Evolutionary conservation across 305 asterid species (phyloP).

Genomic region (Fraxinus albicans): DNA sequence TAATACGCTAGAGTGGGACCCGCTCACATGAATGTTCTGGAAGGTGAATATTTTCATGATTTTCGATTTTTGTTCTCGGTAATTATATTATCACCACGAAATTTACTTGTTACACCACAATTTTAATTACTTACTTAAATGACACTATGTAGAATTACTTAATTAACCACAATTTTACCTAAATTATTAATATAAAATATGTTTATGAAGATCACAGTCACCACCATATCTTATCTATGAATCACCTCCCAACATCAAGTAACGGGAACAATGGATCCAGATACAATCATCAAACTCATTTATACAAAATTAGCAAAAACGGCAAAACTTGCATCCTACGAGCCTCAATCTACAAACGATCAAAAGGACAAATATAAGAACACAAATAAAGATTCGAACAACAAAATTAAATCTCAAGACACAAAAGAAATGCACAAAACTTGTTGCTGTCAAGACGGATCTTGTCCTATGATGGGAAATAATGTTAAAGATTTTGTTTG

Average conservation of each 20-base stretch:
- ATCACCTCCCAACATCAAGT: too few relatives aligned
- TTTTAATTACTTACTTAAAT: too few relatives aligned
- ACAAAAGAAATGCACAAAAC: neutral
- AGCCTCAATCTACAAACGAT: neutral
- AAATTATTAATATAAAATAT: too few relatives aligned
- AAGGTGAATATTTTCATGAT: neutral
- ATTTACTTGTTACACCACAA: too few relatives aligned
- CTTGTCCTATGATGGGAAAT: neutral
- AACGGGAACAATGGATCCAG: conserved; percentile 20
- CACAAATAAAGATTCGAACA: neutral
- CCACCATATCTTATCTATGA: too few relatives aligned
- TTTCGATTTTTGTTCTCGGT: too few relatives aligned
- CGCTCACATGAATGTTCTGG: neutral
- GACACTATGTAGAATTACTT: too few relatives aligned
- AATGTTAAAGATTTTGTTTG: conserved; percentile 19
- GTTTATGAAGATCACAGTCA: too few relatives aligned
- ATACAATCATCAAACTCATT: conserved; percentile 24
- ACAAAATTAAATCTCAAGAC: neutral
- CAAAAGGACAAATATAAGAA: neutral
- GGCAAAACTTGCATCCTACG: conserved; percentile 28
- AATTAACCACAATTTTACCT: too few relatives aligned
- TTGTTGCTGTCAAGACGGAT: conserved; percentile 10
- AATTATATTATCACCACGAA: too few relatives aligned
- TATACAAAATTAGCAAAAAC: conserved; percentile 30
- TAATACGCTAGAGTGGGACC: neutral